Evolutionary conservation across 176 grass and related monocot species (phyloP), one percentile per base, ranked within the genome.

Genomic region (Paspalum notatum): DNA sequence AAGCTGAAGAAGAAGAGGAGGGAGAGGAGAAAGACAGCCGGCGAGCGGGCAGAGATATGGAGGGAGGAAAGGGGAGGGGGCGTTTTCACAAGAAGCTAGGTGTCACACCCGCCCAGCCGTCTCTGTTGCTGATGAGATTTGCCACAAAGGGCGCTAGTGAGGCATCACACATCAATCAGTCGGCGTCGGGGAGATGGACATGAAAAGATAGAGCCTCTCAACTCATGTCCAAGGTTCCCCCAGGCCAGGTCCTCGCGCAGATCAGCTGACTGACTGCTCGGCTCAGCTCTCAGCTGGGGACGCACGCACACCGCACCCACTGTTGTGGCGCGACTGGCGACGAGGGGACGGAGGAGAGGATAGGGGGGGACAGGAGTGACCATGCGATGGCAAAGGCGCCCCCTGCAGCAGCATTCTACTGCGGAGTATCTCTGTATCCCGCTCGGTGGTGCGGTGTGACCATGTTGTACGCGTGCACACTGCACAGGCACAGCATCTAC

Each of bases 121-220:
- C 75, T 72, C 79, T 78, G 77, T 74, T 82, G 77, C 46, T 90
- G 84, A 90, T 79, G 85, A 74, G 87, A 85, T 85, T 83, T 83
- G 64, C 37, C 72, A 83, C 70, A 72, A 44, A 64, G 37, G 54
- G 18, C 15, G 59, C 75, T 79, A 81, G 84, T 86, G 87, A 90
- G 82, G 41, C 71, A 89, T 85, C 85, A 91, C 84, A 75, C 49
- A 67, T 85, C 81, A 74, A 86, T 83, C 80, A 75, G 62, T 84
- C 80, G 16, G 17, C 8, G 2, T 18, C 6, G 73, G 11, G 32
- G 49, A 79, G 85, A 71, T 59, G 74, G 91, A 91, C 79, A 89
- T 68, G 79, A 91, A 90, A 90, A 59, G 85, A 93, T 89, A 59
- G 84, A 78, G 71, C 84, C 81, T 87, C 82, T 93, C 87, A 77